phyloP scores from a whole-genome alignment of 495 filamentous ascomycete species.

The Penicillium desertorum region DNA sequence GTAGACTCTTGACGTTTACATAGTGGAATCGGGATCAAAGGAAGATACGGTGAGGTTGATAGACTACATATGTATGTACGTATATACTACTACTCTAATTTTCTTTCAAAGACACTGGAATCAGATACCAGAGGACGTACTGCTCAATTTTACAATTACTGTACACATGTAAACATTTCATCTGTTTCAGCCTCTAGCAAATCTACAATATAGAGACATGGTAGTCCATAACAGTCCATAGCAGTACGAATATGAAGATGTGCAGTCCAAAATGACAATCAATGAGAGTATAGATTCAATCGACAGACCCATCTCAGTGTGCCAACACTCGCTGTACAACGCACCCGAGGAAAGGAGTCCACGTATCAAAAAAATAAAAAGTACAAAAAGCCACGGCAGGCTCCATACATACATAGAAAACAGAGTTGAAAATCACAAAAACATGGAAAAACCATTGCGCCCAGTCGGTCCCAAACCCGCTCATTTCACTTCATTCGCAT shows the following conservation, averaged over 20 bases:
- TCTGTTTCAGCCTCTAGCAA: background rate
- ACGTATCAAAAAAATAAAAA: conserved; percentile 15
- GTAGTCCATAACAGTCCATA: background rate
- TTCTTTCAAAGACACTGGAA: no score
- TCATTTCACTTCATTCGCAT: conserved; percentile 60
- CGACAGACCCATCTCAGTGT: conserved; percentile 18
- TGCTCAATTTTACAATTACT: no score
- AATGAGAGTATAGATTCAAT: conserved; percentile 19
- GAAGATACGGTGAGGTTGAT: no score
- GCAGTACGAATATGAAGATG: background rate
- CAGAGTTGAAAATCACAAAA: conserved; percentile 11
- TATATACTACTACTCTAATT: no score
- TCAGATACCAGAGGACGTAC: no score
- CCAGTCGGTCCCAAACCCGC: conserved; percentile 1
- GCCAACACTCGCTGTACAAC: conserved; percentile 31
- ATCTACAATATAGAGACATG: background rate
- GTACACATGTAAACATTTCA: background rate
- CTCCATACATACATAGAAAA: conserved; percentile 32
- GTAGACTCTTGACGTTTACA: no score
- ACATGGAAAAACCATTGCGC: conserved; percentile 11
- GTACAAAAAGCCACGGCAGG: conserved; percentile 17
- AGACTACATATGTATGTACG: no score
- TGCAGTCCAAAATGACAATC: background rate
- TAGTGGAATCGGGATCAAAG: no score
- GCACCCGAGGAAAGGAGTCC: conserved; percentile 13